Evolutionary conservation across 495 filamentous ascomycete species (phyloP), one percentile per base, ranked within the genome.

Genomic region (Talaromyces wortmannii): DNA sequence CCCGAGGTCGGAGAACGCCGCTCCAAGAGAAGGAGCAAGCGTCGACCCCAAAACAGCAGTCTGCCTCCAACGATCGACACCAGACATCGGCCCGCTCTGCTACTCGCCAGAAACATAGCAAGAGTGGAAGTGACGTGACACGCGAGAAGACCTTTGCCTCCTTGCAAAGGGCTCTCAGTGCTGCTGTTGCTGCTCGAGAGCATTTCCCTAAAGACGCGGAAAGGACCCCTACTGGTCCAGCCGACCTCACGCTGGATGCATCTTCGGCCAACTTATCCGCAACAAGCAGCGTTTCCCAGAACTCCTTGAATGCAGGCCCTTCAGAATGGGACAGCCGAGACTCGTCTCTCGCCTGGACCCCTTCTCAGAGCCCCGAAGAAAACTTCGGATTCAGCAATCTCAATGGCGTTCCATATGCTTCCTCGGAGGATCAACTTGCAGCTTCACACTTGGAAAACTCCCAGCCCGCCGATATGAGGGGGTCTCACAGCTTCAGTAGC

Each of bases 131-230:
- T 42, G 71, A 77, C 53, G 65, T 72, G 5, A 67, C 70, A 17
- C 70, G 70, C 6, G 71, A 75, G 48, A 73, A 72, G 43, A 77
- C 71, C 3, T 75, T 75, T 57, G 72, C 72, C 4, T 76, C 73
- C 17, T 56, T 77, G 50, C 74, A 77, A 55, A 60, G 73, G 46
- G 74, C 74, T 11, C 60, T 77, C 55, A 71, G 75, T 58, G 73
- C 72, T 45, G 74, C 74, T 13, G 70, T 67, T 53, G 70, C 71
- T 33, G 73, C 71, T 45, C 65, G 72, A 2, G 67, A 70, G 45
- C 69, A 66, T 5, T 73, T 68, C 57, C 56, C 59, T 45, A 33
- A 43, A 30, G 32, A 51, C 31, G 1, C 23, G 23, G 36, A 17
- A 3, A 29, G 45, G 0, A 17, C n/a, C 13, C 4, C 45, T 4